Percentiles rank a stretch among this genome's conserved stretches.
Conservation (phyloP, 805 yeast genomes). For the Grigorovia transvaalensis region DNA sequence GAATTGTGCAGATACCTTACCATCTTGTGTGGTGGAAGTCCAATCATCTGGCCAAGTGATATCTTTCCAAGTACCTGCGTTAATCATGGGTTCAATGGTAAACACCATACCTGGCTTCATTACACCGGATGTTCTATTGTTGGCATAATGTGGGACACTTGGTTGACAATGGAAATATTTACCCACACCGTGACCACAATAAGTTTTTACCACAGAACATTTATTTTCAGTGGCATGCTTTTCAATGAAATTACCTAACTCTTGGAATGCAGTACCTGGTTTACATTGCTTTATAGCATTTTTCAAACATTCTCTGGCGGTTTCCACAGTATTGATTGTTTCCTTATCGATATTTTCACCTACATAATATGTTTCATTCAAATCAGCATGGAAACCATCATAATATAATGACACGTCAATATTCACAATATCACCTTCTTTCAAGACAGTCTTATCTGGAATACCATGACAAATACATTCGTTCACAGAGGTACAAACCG, state of each 20-base stretch:
- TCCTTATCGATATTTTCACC: conserved; percentile 67
- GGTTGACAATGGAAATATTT: conserved; percentile 85
- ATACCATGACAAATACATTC: conserved; percentile 96
- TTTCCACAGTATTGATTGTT: conserved; percentile 81
- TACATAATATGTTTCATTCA: conserved; percentile 93
- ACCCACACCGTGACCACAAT: conserved; percentile 91
- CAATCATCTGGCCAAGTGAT: conserved; percentile 94
- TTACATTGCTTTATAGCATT: conserved; percentile 75
- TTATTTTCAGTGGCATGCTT: conserved; percentile 67
- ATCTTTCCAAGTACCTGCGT: conserved; percentile 73
- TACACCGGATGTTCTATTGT: conserved; percentile 84
- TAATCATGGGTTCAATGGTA: conserved; percentile 96
- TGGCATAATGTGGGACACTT: conserved; percentile 86
- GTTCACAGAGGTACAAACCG: conserved; percentile 86
- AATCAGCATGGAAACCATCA: conserved; percentile 86
- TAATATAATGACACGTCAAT: conserved; percentile 78
- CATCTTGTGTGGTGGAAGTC: conserved; percentile 90
- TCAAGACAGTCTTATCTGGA: conserved; percentile 77
- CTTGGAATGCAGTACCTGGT: conserved; percentile 85
- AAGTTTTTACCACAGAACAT: conserved; percentile 81
- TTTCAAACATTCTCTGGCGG: conserved; percentile 80
- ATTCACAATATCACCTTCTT: conserved; percentile 92
- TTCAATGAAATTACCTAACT: conserved; percentile 80
- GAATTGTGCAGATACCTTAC: conserved; percentile 84
- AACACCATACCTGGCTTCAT: conserved; percentile 94